Percentiles rank a stretch among this genome's conserved stretches.
Evolutionary conservation across 2,329 filamentous ascomycete genomes (phyloP).

Genomic region (Hymenoscyphus fraxineus): DNA sequence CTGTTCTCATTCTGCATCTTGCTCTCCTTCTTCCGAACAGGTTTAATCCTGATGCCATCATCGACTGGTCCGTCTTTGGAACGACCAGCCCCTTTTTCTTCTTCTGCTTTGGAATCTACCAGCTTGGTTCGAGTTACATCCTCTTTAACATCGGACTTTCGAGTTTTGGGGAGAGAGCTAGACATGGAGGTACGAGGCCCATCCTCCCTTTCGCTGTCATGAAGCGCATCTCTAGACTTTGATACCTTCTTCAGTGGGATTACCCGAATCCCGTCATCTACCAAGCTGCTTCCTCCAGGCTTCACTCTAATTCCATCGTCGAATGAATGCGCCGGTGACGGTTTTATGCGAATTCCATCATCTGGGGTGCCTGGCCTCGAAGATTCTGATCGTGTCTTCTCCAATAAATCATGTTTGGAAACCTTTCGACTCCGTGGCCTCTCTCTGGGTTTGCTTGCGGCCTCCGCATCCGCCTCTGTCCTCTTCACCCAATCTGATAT

Average conservation of each 20-base stretch:
- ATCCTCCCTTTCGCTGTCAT: constrained; percentile 19
- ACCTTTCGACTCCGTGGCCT: constrained; percentile 12
- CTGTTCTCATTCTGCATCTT: constrained; percentile 17
- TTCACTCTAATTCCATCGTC: constrained; percentile 23
- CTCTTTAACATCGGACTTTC: background rate
- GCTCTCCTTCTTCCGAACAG: constrained; percentile 20
- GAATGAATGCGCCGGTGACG: constrained; percentile 24
- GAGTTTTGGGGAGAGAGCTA: constrained; percentile 7
- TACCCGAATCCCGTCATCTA: constrained; percentile 21
- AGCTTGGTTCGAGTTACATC: constrained; percentile 26
- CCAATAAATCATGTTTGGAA: constrained; percentile 8
- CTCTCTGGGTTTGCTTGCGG: constrained; percentile 9
- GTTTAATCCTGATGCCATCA: constrained; percentile 12
- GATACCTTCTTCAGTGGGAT: constrained; percentile 1
- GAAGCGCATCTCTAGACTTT: constrained; percentile 15
- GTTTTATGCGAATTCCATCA: constrained; percentile 42
- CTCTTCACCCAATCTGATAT: constrained; percentile 56
- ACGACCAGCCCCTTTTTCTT: constrained; percentile 21
- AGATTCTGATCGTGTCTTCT: constrained; percentile 12
- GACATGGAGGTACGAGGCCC: constrained; percentile 15
- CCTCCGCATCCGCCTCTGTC: constrained; percentile 17
- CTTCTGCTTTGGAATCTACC: constrained; percentile 17
- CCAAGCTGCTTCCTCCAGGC: constrained; percentile 3
- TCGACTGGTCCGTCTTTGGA: constrained; percentile 17
- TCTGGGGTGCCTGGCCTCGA: constrained; percentile 31